Percentiles rank a stretch among this genome's conserved stretches.
phyloP scores from a whole-genome alignment of 371 early-diverging fungal genomes.

The Actinomortierella wolfii region DNA sequence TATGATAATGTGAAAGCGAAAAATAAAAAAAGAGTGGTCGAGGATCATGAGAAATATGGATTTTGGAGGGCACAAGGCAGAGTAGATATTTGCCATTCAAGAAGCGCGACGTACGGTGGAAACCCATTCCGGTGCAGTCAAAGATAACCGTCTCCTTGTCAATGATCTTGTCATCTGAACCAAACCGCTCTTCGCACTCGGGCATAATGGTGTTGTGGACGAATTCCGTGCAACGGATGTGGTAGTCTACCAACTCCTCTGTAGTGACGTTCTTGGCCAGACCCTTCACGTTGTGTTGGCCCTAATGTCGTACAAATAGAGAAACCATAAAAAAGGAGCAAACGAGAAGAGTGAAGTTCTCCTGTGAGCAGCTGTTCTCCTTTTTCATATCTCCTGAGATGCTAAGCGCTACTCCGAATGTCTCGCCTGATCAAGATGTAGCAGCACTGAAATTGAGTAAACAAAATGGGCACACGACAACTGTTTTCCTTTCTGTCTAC shows the following conservation, averaged over 20 bases:
- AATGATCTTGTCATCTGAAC: constrained; percentile 55
- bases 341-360: neutral
- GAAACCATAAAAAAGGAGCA: neutral
- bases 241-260: constrained; percentile 72
- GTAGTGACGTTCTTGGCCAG: constrained; percentile 67
- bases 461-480: too few species aligned
- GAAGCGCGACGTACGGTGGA: constrained; percentile 56
- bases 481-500: too few species aligned
- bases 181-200: constrained; percentile 71
- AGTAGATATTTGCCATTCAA: too few species aligned
- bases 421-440: neutral
- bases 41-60: neutral
- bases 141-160: constrained; percentile 84
- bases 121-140: constrained; percentile 81
- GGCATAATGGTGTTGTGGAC: constrained; percentile 70
- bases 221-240: constrained; percentile 81
- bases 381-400: constrained; percentile 4
- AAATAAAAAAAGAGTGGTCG: constrained; percentile 1
- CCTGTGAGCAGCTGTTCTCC: neutral
- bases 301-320: constrained; percentile 43
- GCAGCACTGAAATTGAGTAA: neutral
- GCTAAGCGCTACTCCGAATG: too few species aligned
- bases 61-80: neutral
- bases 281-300: constrained; percentile 75
- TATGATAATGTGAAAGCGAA: too few species aligned